phyloP scores from a whole-genome alignment of 306 rosid genomes.

The Sphenostylis stenocarpa region DNA sequence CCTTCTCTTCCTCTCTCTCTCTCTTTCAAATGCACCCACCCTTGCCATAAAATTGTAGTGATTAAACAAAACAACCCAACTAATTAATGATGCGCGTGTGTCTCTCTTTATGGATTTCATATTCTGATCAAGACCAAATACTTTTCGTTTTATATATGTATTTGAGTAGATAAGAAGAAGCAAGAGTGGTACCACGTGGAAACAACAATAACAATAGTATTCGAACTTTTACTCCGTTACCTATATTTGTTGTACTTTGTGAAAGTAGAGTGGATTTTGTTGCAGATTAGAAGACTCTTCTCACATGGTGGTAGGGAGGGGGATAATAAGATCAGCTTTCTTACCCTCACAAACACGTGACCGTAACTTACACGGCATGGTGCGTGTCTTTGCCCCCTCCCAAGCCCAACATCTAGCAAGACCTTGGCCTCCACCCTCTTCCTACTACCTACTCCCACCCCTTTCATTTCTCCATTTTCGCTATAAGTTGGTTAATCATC shows the following conservation, averaged over 20 bases:
- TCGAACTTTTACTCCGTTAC: slow-evolving; percentile 16
- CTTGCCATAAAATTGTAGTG: neutral
- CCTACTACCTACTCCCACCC: neutral
- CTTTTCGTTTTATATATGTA: neutral
- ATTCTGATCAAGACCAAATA: neutral
- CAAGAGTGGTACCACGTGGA: neutral
- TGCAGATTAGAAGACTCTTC: slow-evolving; percentile 30
- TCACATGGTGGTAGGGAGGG: slow-evolving; percentile 44
- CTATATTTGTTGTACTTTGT: slow-evolving; percentile 46
- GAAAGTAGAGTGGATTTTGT: slow-evolving; percentile 39
- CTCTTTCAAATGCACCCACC: neutral
- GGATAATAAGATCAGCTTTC: slow-evolving; percentile 40
- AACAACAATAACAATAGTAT: slow-evolving; percentile 25
- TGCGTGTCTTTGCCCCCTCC: slow-evolving; percentile 25
- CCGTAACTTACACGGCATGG: slow-evolving; percentile 48
- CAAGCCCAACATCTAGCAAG: slow-evolving; percentile 35
- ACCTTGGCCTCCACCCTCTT: neutral
- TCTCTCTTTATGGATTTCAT: neutral
- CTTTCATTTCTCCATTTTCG: slow-evolving; percentile 16
- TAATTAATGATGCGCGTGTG: neutral
- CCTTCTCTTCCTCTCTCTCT: neutral
- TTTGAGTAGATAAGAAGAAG: neutral
- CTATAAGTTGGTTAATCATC: slow-evolving; percentile 5
- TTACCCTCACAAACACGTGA: slow-evolving; percentile 49
- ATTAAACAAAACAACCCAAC: neutral